Evolutionary conservation across 2,329 filamentous ascomycete species (phyloP).

Genomic region (Dactylellina haptotyla): DNA sequence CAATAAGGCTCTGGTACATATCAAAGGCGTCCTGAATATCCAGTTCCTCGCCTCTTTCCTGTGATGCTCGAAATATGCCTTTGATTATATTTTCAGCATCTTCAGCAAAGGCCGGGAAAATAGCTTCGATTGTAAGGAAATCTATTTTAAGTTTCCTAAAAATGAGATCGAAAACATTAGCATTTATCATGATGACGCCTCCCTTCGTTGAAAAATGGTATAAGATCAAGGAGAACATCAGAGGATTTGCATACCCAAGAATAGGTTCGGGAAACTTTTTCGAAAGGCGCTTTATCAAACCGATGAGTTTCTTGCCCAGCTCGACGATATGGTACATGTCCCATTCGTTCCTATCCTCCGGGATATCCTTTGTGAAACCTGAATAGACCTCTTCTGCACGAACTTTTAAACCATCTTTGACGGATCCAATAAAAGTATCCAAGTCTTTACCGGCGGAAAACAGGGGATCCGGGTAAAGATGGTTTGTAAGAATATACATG

Average conservation of each 20-base stretch:
- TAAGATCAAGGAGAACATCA: background rate
- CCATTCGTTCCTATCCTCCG: conserved; percentile 82
- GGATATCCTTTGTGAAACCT: conserved; percentile 81
- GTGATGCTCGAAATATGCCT: conserved; percentile 78
- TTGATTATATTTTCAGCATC: conserved; percentile 87
- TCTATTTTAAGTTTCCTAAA: conserved; percentile 62
- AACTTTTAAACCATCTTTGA: conserved; percentile 76
- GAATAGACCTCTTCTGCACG: conserved; percentile 84
- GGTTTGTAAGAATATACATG: conserved; percentile 81
- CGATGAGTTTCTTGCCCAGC: conserved; percentile 84
- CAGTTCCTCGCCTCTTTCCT: conserved; percentile 77
- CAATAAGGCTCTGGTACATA: conserved; percentile 86
- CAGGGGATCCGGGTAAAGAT: conserved; percentile 80
- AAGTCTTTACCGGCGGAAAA: conserved; percentile 76
- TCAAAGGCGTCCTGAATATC: conserved; percentile 93
- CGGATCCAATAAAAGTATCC: conserved; percentile 75
- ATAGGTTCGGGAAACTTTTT: conserved; percentile 77
- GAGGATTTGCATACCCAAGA: conserved; percentile 54
- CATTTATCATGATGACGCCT: too few species aligned
- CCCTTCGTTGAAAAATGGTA: too few species aligned
- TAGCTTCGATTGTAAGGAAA: conserved; percentile 73
- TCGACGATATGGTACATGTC: conserved; percentile 90
- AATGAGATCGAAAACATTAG: conserved; percentile 63
- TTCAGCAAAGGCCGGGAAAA: conserved; percentile 88
- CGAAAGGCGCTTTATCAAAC: conserved; percentile 85